Percentiles rank a stretch among this genome's conserved stretches.
Conservation (phyloP, 345 rosid genomes). For the Citrus maxima region DNA sequence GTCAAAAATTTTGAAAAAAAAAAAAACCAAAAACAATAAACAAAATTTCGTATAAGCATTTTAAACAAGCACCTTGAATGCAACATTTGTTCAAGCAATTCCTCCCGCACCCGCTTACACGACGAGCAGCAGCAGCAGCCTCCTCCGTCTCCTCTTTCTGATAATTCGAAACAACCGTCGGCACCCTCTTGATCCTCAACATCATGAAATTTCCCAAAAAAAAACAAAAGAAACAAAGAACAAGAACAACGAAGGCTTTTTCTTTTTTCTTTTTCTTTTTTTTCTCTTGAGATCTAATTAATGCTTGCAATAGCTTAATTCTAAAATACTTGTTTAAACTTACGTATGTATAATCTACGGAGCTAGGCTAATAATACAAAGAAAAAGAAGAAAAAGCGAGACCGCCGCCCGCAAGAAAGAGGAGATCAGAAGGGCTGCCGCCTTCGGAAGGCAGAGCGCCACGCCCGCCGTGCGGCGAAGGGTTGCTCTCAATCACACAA, state of each 20-base stretch:
- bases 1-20: not conserved
- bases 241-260: slow-evolving; percentile 9
- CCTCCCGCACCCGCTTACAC: slow-evolving; percentile 70
- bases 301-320: not conserved
- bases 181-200: slow-evolving; percentile 86
- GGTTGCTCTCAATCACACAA: slow-evolving; percentile 72
- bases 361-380: slow-evolving; percentile 11
- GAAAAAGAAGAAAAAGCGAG: not conserved
- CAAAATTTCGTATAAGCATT: not conserved
- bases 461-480: slow-evolving; percentile 99
- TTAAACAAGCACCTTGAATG: slow-evolving; percentile 46
- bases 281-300: not conserved
- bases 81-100: slow-evolving; percentile 76
- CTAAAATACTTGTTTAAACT: too few relatives aligned
- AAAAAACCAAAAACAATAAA: not conserved
- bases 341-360: not conserved
- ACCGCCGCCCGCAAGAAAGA: slow-evolving; percentile 99
- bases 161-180: slow-evolving; percentile 77
- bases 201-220: slow-evolving; percentile 31
- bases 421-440: slow-evolving; percentile 99
- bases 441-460: slow-evolving; percentile 99
- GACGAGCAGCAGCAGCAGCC: slow-evolving; percentile 38
- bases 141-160: slow-evolving; percentile 74
- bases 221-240: not conserved
- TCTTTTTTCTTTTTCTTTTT: not conserved